These are phyloP conservation scores for Phyllachora maydis DNA, from an alignment of 2,329 filamentous ascomycete species.

Conservation along the genomic window DNA sequence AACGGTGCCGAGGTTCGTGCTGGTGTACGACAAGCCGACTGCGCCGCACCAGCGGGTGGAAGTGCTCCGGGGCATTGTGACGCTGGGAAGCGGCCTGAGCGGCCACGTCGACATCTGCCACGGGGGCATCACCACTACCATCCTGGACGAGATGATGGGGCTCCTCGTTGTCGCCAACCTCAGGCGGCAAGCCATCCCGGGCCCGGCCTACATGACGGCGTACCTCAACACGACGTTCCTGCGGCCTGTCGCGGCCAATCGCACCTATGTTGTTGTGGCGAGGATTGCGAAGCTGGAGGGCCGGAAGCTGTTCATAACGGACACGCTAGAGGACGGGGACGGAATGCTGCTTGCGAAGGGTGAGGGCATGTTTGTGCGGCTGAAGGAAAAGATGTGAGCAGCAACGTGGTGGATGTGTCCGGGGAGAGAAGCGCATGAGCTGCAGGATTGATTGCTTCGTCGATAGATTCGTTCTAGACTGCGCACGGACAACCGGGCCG, in stretches of 20 bases:
- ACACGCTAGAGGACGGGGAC: slow-evolving; percentile 23
- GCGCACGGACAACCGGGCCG: too few species aligned
- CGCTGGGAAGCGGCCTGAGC: slow-evolving; percentile 27
- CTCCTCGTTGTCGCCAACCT: slow-evolving; percentile 22
- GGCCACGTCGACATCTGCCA: slow-evolving; percentile 31
- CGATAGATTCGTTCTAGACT: too few species aligned
- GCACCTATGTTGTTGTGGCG: slow-evolving; percentile 22
- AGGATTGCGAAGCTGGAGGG: slow-evolving; percentile 23
- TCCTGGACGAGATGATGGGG: slow-evolving; percentile 39
- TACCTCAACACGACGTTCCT: slow-evolving; percentile 34
- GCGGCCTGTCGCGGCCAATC: slow-evolving; percentile 26
- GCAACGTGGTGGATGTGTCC: too few species aligned
- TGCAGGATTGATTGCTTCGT: too few species aligned
- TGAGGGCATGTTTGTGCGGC: slow-evolving; percentile 27
- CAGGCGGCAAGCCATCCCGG: slow-evolving; percentile 3
- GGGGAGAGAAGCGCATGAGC: too few species aligned
- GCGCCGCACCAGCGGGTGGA: slow-evolving; percentile 5
- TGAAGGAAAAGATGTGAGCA: slow-evolving; percentile 8
- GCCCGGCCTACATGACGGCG: slow-evolving; percentile 19
- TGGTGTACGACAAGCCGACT: slow-evolving; percentile 16
- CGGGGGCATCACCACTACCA: slow-evolving; percentile 32
- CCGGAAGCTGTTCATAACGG: slow-evolving; percentile 29
- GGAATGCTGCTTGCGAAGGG: slow-evolving; percentile 25
- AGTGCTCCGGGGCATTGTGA: slow-evolving; percentile 13
- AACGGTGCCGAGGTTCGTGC: slow-evolving; percentile 24